Base-by-base conservation (phyloP, 805 yeast genomes). In the Metschnikowia noctiluminum region DNA sequence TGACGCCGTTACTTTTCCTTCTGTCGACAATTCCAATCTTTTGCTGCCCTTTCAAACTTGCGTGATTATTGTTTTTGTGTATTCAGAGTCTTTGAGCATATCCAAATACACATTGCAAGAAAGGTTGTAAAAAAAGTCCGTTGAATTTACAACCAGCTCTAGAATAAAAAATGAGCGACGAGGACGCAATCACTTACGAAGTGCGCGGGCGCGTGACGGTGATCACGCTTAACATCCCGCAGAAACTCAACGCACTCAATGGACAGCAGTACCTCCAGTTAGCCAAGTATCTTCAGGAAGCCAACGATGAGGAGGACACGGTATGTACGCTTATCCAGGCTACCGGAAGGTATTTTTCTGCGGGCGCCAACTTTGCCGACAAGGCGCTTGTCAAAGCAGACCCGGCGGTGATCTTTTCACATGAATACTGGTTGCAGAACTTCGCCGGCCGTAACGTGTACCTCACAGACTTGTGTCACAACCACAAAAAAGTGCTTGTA, bases 341-440 rank as follows among this genome's bases (percentile, higher is more conserved):
- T 32, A 73, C 85, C 0, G 96, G 96, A 0, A 73, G 84, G 49
- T 86, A 78, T 63, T 89, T 89, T 64, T 82, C 89, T 27, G 86
- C 96, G 7, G 97, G 97, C 27, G 97, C 96, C 16, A 84, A 89
- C 62, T 79, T 87, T 44, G 74, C 70, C 42, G 74, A 68, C 38
- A 61, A 53, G 45, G 66, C 72, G 0, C 49, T 70, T 46, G 43
- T 60, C 14, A 64, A 69, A 13, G 52, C 61, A 14, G 61, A 63
- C 34, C 61, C 68, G 48, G 50, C 46, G 31, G 56, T 49, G 39
- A 50, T 68, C 52, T 62, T 73, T 62, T 53, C 71, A 60, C 60
- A 56, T 41, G 59, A 58, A 39, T 68, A 65, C 54, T 82, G 87
- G 85, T 64, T 80, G 42, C 68, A 74, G 45, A 70, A 71, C 52